Evolutionary conservation across 2,329 filamentous ascomycete genomes (phyloP), one percentile per base, ranked within the genome.

Genomic region (Verticillium tricorpus): DNA sequence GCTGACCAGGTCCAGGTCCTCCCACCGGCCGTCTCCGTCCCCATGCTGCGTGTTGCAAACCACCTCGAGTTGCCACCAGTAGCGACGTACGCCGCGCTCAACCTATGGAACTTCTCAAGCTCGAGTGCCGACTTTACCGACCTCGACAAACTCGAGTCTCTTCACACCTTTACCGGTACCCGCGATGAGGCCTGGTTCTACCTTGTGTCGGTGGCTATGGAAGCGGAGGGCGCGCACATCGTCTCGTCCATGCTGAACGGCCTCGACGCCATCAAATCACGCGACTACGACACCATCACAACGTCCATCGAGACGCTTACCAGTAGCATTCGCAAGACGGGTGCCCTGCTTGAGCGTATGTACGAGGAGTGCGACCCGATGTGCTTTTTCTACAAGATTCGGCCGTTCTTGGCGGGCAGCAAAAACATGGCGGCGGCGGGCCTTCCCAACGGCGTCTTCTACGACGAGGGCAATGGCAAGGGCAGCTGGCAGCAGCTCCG

Each of bases 121-220:
- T 64, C 67, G 0, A 72, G 74, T 2, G 55, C 68, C 1, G 82
- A 87, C 58, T 85, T 90, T 32, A 84, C 88, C 66, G 79, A 86
- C 62, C 78, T 94, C 11, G 85, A 91, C 62, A 87, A 89, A 58
- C 80, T 97, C 12, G 80, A 83, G 22, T 89, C 88, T 0, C 81
- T 93, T 11, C 84, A 90, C 70, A 96, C 93, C 14, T 95, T 97
- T 70, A 97, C 93, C 5, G 93, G 92, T 31, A 95, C 92, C 8
- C 77, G 89, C 58, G 93, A 96, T 67, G 94, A 98, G 75, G 92
- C 93, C 68, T 97, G 94, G 94, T 98, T 98, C 77, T 93, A 93
- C 68, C 81, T 95, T 40, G 84, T 97, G 64, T 96, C 92, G 0
- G 90, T 95, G 1, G 93, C 93, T 19, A 96, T 97, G 72, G 94